A percentile compares a stretch with the other conserved stretches of the same genome.
phyloP scores from a whole-genome alignment of 352 stramenopile species.

The Globisporangium paddicum region DNA sequence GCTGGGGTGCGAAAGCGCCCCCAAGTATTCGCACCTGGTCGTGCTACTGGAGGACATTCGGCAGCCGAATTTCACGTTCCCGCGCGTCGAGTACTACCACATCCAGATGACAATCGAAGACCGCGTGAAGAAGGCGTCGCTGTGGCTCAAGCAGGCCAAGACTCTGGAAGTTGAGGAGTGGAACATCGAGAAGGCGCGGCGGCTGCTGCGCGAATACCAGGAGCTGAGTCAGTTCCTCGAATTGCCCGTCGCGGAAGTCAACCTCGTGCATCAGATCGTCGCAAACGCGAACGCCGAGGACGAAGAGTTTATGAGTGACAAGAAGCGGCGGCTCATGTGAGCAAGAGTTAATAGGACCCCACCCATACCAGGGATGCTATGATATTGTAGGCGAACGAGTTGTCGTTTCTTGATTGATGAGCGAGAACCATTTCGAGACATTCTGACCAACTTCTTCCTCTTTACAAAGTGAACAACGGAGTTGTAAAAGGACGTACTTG shows the following conservation, averaged over 20 bases:
- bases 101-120: constrained; percentile 74
- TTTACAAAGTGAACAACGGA: no score
- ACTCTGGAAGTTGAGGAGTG: constrained; percentile 60
- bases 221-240: constrained; percentile 66
- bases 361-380: neutral
- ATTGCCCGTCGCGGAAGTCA: constrained; percentile 56
- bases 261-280: constrained; percentile 45
- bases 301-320: constrained; percentile 17
- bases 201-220: constrained; percentile 35
- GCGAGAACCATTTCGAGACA: neutral
- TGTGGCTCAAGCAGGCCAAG: constrained; percentile 66
- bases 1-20: constrained; percentile 35
- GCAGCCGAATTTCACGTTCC: constrained; percentile 47
- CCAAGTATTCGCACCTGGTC: constrained; percentile 66
- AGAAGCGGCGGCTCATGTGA: constrained; percentile 11
- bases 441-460: neutral
- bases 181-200: constrained; percentile 49
- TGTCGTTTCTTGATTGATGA: neutral
- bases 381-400: constrained; percentile 3
- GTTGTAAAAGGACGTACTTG: no score
- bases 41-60: constrained; percentile 55
- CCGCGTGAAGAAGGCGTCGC: constrained; percentile 48
- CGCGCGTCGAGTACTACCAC: constrained; percentile 54
- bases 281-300: constrained; percentile 6
- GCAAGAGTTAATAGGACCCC: no score